A percentile compares a stretch with the other conserved stretches of the same genome.
These are phyloP conservation scores for Blastomyces silverae DNA, from an alignment of 2,329 filamentous ascomycete genomes.

Conservation along the genomic window DNA sequence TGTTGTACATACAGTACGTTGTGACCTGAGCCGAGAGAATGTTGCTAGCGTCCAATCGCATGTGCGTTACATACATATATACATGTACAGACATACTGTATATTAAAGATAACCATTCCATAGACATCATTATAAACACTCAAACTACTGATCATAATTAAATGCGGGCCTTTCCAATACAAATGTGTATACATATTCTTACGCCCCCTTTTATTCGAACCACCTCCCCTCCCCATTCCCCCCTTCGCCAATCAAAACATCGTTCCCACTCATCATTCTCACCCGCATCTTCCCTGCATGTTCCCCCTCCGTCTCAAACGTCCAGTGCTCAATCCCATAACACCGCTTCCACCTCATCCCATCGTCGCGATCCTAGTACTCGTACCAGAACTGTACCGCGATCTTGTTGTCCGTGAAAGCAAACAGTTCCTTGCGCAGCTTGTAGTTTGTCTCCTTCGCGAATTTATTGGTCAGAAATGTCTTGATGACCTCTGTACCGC, in stretches of 20 bases:
- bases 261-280: constrained; percentile 46
- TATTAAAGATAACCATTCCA: background rate
- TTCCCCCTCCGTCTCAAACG: constrained; percentile 37
- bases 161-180: constrained; percentile 21
- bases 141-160: constrained; percentile 33
- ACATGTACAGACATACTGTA: background rate
- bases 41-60: background rate
- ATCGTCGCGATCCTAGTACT: constrained; percentile 62
- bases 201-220: constrained; percentile 40
- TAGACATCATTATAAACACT: background rate
- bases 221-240: constrained; percentile 42
- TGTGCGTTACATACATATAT: background rate
- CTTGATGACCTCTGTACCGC: constrained; percentile 61
- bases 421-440: constrained; percentile 76
- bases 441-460: constrained; percentile 63
- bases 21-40: background rate
- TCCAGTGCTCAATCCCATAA: constrained; percentile 61
- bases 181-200: constrained; percentile 15
- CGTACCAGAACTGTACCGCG: constrained; percentile 87
- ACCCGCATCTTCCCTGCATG: constrained; percentile 43
- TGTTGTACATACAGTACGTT: too few species aligned
- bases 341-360: constrained; percentile 71
- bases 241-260: constrained; percentile 38
- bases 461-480: constrained; percentile 67
- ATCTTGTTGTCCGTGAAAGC: constrained; percentile 68